Base-by-base conservation (phyloP, 345 rosid genomes). In the Mallotus nudiflorus region DNA sequence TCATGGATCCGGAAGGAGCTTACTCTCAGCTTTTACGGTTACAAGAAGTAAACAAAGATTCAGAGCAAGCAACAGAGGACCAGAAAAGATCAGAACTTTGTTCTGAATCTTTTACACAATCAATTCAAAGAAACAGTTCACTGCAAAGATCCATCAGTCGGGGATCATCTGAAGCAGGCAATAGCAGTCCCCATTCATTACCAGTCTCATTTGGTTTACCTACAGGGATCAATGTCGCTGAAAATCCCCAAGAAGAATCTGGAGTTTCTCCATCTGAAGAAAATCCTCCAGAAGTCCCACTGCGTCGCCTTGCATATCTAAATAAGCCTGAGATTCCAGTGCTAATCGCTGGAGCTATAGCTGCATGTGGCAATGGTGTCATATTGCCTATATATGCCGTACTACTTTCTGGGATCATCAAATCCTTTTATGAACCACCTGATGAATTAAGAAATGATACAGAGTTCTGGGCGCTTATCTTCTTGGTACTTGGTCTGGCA, bases 301-400 rank as follows among this genome's bases (percentile, higher is more conserved):
- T 89, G 11, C 46, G 71, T 7, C 85, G 96, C 50, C 85, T 93
- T 10, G 88, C 85, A 3, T 62, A 68, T 60, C 92, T 93, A 39
- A 93, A 93, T 77, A 93, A 88, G 81, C 98, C 94, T 52, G 98
- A 93, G 85, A 69, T 86, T 59, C 94, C 90, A 1, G 83, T 82
- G 58, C 85, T 93, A 46, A 19, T 85, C 31, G 48, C 80, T 1
- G 98, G 97, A 59, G 53, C 85, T 16, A 72, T 85, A 25, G 72
- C 85, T 0, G 88, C 97, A 0, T 62, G 75, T 3, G 42, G 74
- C 66, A 81, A 82, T 45, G 97, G 97, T 22, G 75, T 70, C 11
- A 74, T 88, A 61, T 65, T 88, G 53, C 98, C 97, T 11, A 45
- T 80, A 9, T 91, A 75, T 16, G 93, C 90, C 50, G 60, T 86